Percentiles rank a stretch among this genome's conserved stretches.
phyloP scores from a whole-genome alignment of 345 rosid species.

The Murraya koenigii region DNA sequence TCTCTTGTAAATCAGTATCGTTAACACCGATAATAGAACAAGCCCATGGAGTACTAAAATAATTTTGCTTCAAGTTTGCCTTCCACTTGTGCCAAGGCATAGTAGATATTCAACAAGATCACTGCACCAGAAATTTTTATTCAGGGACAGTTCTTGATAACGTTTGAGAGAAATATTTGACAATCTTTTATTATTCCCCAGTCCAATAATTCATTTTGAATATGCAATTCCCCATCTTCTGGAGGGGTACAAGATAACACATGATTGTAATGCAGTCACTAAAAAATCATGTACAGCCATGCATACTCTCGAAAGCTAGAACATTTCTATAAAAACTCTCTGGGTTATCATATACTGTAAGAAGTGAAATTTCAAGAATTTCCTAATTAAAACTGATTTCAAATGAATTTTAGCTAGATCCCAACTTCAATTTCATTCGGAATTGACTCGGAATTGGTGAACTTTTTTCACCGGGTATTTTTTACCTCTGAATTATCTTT shows the following conservation, averaged over 20 bases:
- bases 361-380: neutral
- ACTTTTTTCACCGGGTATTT: neutral
- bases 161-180: slow-evolving; percentile 11
- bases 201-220: neutral
- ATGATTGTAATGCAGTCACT: neutral
- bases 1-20: no score
- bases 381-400: neutral
- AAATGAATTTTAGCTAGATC: neutral
- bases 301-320: neutral
- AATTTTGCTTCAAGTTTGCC: slow-evolving; percentile 6
- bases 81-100: slow-evolving; percentile 11
- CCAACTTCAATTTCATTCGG: neutral
- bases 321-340: neutral
- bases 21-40: slow-evolving; percentile 1
- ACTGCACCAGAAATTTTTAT: neutral
- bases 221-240: slow-evolving; percentile 17
- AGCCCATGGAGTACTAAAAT: slow-evolving; percentile 27
- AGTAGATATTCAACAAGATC: neutral
- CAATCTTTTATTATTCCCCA: neutral
- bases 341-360: neutral
- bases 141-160: neutral
- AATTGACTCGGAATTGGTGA: neutral
- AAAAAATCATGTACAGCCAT: neutral
- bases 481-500: neutral
- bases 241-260: neutral